These are phyloP conservation scores for Spathaspora gorwiae DNA, from an alignment of 805 yeast species.

Conservation along the genomic window DNA sequence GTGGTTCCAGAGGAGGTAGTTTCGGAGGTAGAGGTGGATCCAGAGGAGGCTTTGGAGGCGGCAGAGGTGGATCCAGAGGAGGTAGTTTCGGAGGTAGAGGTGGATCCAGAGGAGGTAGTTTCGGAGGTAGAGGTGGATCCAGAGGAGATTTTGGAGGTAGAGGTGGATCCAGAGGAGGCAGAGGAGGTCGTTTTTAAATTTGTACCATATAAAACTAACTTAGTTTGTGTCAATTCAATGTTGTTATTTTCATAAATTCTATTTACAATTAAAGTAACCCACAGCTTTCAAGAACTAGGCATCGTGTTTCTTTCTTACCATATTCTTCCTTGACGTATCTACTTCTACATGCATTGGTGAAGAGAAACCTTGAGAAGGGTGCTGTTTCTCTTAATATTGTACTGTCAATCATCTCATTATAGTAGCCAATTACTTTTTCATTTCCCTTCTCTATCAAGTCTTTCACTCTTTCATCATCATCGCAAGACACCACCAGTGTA, in stretches of 20 bases:
- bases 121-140: conserved; percentile 41
- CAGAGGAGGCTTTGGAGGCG: conserved; percentile 38
- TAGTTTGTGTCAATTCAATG: background rate
- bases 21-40: conserved; percentile 44
- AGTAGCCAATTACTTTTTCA: conserved; percentile 20
- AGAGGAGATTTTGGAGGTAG: conserved; percentile 37
- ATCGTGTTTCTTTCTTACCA: conserved; percentile 53
- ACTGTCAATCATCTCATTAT: conserved; percentile 13
- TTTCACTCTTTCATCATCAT: background rate
- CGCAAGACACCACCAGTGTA: background rate
- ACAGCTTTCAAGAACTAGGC: conserved; percentile 50
- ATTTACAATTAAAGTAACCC: conserved; percentile 23
- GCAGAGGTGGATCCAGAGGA: conserved; percentile 39
- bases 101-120: conserved; percentile 32
- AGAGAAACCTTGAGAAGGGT: conserved; percentile 41
- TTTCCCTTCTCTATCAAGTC: conserved; percentile 18
- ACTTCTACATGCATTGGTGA: conserved; percentile 47
- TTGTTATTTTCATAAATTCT: background rate
- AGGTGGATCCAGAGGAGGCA: conserved; percentile 33
- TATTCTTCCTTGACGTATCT: conserved; percentile 33
- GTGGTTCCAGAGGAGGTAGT: conserved; percentile 33
- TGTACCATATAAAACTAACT: conserved; percentile 1
- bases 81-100: conserved; percentile 38
- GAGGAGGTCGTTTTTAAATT: conserved; percentile 23
- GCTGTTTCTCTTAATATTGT: conserved; percentile 22